phyloP scores from a whole-genome alignment of 129 eudicot species.

The Calendula officinalis region DNA sequence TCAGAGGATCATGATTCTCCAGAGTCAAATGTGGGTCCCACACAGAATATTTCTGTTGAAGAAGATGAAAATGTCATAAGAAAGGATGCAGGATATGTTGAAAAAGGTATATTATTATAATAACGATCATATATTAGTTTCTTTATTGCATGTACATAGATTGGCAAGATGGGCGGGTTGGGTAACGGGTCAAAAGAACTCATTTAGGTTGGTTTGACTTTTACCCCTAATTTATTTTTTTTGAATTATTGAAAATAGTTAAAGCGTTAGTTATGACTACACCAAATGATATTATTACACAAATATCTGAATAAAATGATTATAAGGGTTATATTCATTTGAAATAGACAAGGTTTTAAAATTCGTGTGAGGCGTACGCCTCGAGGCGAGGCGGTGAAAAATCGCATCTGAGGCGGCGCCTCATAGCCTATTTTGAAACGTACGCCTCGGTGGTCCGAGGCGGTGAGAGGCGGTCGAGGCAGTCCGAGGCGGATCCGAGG shows the following conservation, averaged over 20 bases:
- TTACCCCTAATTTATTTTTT: not conserved
- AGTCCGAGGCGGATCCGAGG: too few species aligned
- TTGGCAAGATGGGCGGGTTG: not conserved
- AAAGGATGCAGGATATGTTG: conserved; percentile 33
- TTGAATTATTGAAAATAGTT: not conserved
- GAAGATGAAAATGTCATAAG: conserved; percentile 15
- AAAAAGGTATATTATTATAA: conserved; percentile 34
- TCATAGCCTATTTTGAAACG: too few species aligned
- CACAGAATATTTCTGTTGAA: conserved; percentile 13
- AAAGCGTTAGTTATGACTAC: not conserved
- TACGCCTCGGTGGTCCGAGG: too few species aligned
- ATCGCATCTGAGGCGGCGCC: too few species aligned
- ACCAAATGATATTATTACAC: not conserved
- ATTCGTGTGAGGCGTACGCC: too few species aligned
- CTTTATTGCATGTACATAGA: not conserved
- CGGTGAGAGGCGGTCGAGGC: too few species aligned
- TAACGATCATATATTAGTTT: conserved; percentile 14
- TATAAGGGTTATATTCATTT: not conserved
- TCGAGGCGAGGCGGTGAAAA: too few species aligned
- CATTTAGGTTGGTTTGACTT: not conserved
- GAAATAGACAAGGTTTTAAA: too few species aligned
- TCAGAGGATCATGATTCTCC: conserved; percentile 21
- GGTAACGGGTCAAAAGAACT: not conserved
- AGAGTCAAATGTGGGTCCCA: conserved; percentile 24
- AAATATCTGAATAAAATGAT: not conserved